A percentile compares a stretch with the other conserved stretches of the same genome.
phyloP scores from a whole-genome alignment of 2,329 filamentous ascomycete genomes.

The Epichloe baconii region DNA sequence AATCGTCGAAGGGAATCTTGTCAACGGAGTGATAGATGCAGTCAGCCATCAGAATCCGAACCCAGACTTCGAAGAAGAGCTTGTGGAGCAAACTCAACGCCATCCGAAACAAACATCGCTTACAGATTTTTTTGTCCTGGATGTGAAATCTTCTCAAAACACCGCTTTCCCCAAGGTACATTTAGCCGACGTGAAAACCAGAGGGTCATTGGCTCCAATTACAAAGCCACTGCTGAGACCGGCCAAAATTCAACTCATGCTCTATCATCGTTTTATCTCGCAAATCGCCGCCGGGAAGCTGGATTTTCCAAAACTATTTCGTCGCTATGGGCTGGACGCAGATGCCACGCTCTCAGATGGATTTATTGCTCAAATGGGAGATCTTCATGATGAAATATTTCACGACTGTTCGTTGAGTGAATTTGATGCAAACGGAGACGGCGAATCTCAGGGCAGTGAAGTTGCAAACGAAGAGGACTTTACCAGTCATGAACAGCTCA shows the following conservation, averaged over 20 bases:
- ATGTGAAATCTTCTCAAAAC: conserved; percentile 6
- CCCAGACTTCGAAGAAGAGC: conserved; percentile 49
- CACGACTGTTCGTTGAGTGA: conserved; percentile 33
- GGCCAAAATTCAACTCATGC: conserved; percentile 73
- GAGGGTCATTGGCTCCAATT: conserved; percentile 50
- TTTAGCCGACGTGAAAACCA: conserved; percentile 80
- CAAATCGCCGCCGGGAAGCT: conserved; percentile 59
- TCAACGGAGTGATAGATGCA: conserved; percentile 85
- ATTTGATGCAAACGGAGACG: not conserved
- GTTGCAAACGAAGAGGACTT: not conserved
- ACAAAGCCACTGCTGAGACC: conserved; percentile 57
- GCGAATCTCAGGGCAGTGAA: not conserved
- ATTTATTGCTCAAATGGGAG: conserved; percentile 64
- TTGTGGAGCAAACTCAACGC: conserved; percentile 21
- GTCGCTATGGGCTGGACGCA: conserved; percentile 56
- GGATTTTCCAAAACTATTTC: conserved; percentile 54
- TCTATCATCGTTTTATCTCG: conserved; percentile 79
- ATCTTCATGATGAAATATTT: conserved; percentile 53
- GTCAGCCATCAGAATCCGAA: conserved; percentile 69
- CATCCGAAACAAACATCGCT: conserved; percentile 24
- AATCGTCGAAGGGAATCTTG: conserved; percentile 62
- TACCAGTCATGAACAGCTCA: conserved; percentile 20
- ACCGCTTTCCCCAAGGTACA: conserved; percentile 37
- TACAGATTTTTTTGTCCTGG: conserved; percentile 25
- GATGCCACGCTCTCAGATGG: conserved; percentile 58